Conservation (phyloP, 495 filamentous ascomycete genomes). For the Podospora conica region DNA sequence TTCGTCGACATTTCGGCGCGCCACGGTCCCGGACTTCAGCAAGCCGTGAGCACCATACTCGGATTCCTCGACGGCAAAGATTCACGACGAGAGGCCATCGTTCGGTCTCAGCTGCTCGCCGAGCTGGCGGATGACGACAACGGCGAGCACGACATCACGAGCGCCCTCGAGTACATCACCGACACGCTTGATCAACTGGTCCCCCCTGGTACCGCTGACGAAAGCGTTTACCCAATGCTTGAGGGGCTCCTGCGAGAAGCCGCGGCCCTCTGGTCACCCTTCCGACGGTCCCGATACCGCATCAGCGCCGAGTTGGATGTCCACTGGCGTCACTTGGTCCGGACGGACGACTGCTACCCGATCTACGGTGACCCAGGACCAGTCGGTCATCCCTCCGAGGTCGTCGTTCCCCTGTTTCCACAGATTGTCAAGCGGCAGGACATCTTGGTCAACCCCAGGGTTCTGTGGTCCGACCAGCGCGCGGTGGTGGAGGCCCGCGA, state of each 20-base stretch:
- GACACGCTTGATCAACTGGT: not conserved
- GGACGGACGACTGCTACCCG: not conserved
- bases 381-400: not conserved
- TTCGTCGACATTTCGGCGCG: slow-evolving; percentile 1
- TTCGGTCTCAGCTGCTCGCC: not conserved
- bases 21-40: not conserved
- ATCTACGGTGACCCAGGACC: not conserved
- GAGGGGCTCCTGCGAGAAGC: not conserved
- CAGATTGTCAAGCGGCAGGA: not conserved
- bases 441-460: not conserved
- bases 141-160: not conserved
- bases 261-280: not conserved
- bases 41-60: not conserved
- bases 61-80: not conserved
- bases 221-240: not conserved
- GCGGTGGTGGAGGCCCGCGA: not conserved
- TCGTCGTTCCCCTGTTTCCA: not conserved
- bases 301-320: not conserved
- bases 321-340: not conserved
- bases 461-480: not conserved
- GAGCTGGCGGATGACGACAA: not conserved
- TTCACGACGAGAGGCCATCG: not conserved
- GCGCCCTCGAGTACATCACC: not conserved
- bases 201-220: not conserved
- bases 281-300: not conserved